Evolutionary conservation across 2,329 filamentous ascomycete genomes (phyloP).

Genomic region (Neoscytalidium dimidiatum): DNA sequence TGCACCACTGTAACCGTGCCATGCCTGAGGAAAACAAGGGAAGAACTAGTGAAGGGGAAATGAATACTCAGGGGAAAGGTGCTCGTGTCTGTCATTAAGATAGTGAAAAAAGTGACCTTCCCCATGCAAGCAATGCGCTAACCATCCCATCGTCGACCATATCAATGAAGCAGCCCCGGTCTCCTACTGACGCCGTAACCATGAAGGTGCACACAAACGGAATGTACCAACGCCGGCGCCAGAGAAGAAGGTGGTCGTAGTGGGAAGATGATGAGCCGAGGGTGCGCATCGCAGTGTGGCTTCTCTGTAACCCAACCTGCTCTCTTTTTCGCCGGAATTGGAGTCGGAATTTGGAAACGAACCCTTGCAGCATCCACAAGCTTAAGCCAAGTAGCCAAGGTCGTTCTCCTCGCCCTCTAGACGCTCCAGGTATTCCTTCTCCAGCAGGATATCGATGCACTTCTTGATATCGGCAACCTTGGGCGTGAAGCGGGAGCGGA

Average conservation of each 20-base stretch:
- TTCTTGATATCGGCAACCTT: constrained; percentile 98
- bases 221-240: constrained; percentile 1
- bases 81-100: not conserved
- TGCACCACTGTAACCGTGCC: not conserved
- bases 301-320: not conserved
- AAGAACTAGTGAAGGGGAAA: not conserved
- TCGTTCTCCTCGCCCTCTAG: constrained; percentile 78
- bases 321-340: not conserved
- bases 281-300: not conserved
- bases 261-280: not conserved
- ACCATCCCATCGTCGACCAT: not conserved
- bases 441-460: constrained; percentile 96
- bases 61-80: not conserved
- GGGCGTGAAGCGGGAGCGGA: constrained; percentile 87
- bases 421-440: constrained; percentile 98
- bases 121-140: constrained; percentile 9
- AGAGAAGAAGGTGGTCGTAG: not conserved
- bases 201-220: not conserved
- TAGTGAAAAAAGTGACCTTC: not conserved
- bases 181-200: constrained; percentile 4
- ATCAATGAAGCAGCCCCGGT: not conserved
- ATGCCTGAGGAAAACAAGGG: not conserved
- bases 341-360: not conserved
- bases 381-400: constrained; percentile 83
- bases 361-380: not conserved